Conservation (phyloP, 139 green algal genomes). For the Gonium pectorale region DNA sequence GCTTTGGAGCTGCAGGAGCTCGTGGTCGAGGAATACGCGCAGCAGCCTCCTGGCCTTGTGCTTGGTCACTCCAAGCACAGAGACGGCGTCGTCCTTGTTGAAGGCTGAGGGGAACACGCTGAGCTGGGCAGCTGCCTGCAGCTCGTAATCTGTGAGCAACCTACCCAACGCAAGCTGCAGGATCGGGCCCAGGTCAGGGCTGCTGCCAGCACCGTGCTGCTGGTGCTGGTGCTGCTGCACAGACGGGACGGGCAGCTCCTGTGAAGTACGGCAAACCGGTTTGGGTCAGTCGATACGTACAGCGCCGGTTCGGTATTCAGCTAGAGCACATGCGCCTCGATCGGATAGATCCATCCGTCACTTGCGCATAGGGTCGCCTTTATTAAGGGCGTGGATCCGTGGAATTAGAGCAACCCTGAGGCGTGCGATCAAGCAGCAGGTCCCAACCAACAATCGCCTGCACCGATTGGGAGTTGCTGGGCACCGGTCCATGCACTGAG, state of each 20-base stretch:
- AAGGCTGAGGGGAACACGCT: constrained; percentile 7
- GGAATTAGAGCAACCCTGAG: too few species aligned
- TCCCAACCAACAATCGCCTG: too few species aligned
- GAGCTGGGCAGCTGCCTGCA: not conserved
- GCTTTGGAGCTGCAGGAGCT: not conserved
- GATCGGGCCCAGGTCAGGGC: not conserved
- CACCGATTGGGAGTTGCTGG: too few species aligned
- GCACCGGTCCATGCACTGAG: too few species aligned
- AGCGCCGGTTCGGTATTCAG: too few species aligned
- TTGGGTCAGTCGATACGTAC: too few species aligned
- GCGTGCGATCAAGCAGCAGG: too few species aligned
- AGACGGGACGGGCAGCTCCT: not conserved
- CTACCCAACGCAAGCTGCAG: not conserved
- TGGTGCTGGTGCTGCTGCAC: not conserved
- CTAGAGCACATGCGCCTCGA: too few species aligned
- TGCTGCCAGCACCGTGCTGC: not conserved
- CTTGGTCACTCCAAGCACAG: not conserved
- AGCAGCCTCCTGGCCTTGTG: not conserved
- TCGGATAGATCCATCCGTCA: too few species aligned
- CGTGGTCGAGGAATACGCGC: not conserved
- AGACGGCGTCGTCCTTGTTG: not conserved
- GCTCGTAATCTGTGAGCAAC: not conserved
- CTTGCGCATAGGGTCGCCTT: too few species aligned
- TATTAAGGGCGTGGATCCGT: too few species aligned
- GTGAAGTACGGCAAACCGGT: too few species aligned